A percentile compares a stretch with the other conserved stretches of the same genome.
phyloP scores from a whole-genome alignment of 176 grass and related monocot genomes.

The Zoysia pacifica region DNA sequence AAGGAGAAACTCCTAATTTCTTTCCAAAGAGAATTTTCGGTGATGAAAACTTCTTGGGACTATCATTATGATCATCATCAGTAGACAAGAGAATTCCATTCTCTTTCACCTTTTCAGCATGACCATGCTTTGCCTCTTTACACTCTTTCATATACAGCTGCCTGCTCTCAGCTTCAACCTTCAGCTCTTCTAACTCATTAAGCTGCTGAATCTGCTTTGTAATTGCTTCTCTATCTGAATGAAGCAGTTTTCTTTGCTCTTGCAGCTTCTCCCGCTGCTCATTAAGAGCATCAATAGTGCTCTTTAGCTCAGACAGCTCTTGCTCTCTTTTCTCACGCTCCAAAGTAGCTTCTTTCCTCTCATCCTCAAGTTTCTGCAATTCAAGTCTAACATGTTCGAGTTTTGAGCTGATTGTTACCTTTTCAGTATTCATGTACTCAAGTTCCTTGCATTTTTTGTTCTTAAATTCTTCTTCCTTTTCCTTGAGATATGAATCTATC shows the following conservation, averaged over 20 bases:
- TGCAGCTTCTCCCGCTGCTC: constrained; percentile 85
- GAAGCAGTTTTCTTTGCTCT: constrained; percentile 87
- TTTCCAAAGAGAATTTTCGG: constrained; percentile 44
- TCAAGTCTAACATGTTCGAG: constrained; percentile 64
- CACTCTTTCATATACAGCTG: constrained; percentile 47
- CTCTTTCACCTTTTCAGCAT: constrained; percentile 27
- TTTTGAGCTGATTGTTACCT: constrained; percentile 59
- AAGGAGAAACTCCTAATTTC: constrained; percentile 45
- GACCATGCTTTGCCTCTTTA: constrained; percentile 44
- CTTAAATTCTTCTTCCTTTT: constrained; percentile 73
- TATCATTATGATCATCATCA: constrained; percentile 41
- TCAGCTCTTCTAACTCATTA: constrained; percentile 66
- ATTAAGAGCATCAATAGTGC: constrained; percentile 62
- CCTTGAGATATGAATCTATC: constrained; percentile 68
- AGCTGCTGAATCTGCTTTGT: constrained; percentile 73
- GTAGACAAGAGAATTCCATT: constrained; percentile 16
- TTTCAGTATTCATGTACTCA: constrained; percentile 70
- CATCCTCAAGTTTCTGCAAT: constrained; percentile 82
- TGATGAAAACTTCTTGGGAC: constrained; percentile 44
- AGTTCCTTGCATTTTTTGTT: constrained; percentile 72
- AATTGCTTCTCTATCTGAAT: constrained; percentile 78
- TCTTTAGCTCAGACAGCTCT: constrained; percentile 74
- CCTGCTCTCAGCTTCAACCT: constrained; percentile 72
- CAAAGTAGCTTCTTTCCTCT: constrained; percentile 69
- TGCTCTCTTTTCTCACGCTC: constrained; percentile 73